phyloP scores from a whole-genome alignment of 441 rosid genomes.

The Euphorbia celastroides region DNA sequence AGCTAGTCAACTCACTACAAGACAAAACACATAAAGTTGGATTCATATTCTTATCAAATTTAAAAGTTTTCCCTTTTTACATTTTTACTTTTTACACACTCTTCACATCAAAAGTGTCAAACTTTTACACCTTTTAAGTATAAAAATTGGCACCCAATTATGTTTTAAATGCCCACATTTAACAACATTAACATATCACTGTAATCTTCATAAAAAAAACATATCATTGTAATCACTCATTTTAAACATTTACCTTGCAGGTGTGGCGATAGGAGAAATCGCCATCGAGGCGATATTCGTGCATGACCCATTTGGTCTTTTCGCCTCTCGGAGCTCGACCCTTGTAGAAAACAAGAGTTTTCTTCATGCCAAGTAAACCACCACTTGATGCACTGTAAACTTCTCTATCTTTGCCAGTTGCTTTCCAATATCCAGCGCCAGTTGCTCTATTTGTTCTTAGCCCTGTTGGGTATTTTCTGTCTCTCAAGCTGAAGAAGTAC shows the following conservation, averaged over 20 bases:
- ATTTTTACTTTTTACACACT: not conserved
- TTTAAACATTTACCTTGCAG: constrained; percentile 70
- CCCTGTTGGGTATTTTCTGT: constrained; percentile 97
- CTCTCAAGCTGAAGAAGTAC: constrained; percentile 92
- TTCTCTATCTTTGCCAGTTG: constrained; percentile 92
- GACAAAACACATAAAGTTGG: constrained; percentile 31
- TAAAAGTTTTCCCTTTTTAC: not conserved
- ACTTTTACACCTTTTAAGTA: not conserved
- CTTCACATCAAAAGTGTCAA: not conserved
- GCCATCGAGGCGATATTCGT: constrained; percentile 92
- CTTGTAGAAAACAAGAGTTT: constrained; percentile 87
- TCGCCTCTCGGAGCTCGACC: constrained; percentile 96
- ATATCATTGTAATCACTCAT: too few relatives aligned
- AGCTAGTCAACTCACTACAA: constrained; percentile 50
- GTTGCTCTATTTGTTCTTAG: constrained; percentile 92
- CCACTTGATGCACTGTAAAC: constrained; percentile 52
- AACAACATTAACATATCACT: too few relatives aligned
- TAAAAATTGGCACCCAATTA: not conserved
- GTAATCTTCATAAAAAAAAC: too few relatives aligned
- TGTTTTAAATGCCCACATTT: too few relatives aligned
- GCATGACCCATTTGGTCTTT: constrained; percentile 99
- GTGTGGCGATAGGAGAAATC: constrained; percentile 76
- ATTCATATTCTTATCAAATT: not conserved
- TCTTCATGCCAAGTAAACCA: constrained; percentile 79
- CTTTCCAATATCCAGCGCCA: constrained; percentile 96